A percentile compares a stretch with the other conserved stretches of the same genome.
Evolutionary conservation across 805 yeast genomes (phyloP).

Genomic region (Myxozyma geophila): DNA sequence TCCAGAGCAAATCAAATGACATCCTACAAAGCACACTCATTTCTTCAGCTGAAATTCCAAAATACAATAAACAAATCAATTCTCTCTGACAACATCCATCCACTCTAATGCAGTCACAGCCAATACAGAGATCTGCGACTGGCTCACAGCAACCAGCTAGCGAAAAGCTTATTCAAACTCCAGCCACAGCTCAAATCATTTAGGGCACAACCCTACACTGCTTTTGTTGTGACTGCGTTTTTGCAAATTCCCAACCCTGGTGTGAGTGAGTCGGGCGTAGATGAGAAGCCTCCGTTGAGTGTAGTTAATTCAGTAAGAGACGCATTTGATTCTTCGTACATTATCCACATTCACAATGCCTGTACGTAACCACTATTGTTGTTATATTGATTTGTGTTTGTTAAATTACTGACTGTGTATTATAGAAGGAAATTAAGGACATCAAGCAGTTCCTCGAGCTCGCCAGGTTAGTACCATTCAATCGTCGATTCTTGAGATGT

Average conservation of each 20-base stretch:
- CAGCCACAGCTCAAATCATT: not conserved
- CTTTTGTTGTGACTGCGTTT: slow-evolving; percentile 15
- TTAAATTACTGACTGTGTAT: not conserved
- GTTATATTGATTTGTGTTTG: not conserved
- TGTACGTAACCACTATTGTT: slow-evolving; percentile 5
- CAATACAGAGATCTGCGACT: too few relatives aligned
- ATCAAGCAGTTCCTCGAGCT: slow-evolving; percentile 97
- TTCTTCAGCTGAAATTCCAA: too few relatives aligned
- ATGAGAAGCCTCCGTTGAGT: not conserved
- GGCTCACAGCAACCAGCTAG: not conserved
- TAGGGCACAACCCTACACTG: not conserved
- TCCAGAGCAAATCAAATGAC: too few relatives aligned
- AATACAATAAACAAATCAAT: too few relatives aligned
- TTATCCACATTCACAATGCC: slow-evolving; percentile 21
- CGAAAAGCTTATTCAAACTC: not conserved
- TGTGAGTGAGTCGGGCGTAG: not conserved
- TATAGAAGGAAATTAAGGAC: slow-evolving; percentile 78
- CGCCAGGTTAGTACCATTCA: slow-evolving; percentile 46
- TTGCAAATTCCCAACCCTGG: slow-evolving; percentile 8
- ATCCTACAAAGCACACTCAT: too few relatives aligned
- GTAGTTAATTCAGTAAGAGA: not conserved
- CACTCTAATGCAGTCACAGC: too few relatives aligned
- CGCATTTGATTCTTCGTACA: not conserved
- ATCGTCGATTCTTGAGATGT: not conserved
- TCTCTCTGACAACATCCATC: too few relatives aligned